Evolutionary conservation across 75 land plant genomes (phyloP), one percentile per base, ranked within the genome.

Genomic region (Azolla pinnata): DNA sequence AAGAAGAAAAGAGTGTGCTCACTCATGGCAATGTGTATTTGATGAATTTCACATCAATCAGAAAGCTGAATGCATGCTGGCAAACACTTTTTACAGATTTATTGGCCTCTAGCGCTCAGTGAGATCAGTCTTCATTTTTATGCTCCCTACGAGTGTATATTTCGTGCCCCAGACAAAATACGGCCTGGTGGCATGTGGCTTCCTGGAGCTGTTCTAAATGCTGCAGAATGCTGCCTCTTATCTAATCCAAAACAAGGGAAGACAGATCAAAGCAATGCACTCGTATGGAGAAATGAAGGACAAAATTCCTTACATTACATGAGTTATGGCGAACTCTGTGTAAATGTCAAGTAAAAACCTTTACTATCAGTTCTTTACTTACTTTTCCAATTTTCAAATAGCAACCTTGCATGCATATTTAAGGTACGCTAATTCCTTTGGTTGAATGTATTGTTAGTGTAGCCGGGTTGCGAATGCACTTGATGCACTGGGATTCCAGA

Each of bases 401-500:
- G 29, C 57, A 21, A 56, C 33, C 40, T 55, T 56, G 27, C 12
- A 18, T 56, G 31, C 9, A 56, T 17, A 28, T 34, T 17, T 21
- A 57, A 57, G 7, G 16, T 57, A 42, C 44, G 30, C 2, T 50
- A 47, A 49, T 62, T 62, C 33, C 31, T 52, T 29, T 54, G 4
- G 27, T 28, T 28, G 56, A 29, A 54, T 17, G 10, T 61, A n/a
- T 32, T 35, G 20, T 10, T 65, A 30, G 27, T 24, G 55, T 74
- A 92, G 97, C 80, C 53, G 72, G 45, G 87, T 88, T 9, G 97
- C 97, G 45, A 88, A 85, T 82, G 88, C 90, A 24, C 62, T 92
- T 28, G 96, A 83, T 30, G 60, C 67, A 21, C 61, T 58, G 3
- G 74, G 74, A 38, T 81, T 92, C 59, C 45, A 65, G 31, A 85